Percentiles rank a stretch among this genome's conserved stretches.
Conservation (phyloP, 164 flowering plant genomes). For the Nymphaea thermarum region DNA sequence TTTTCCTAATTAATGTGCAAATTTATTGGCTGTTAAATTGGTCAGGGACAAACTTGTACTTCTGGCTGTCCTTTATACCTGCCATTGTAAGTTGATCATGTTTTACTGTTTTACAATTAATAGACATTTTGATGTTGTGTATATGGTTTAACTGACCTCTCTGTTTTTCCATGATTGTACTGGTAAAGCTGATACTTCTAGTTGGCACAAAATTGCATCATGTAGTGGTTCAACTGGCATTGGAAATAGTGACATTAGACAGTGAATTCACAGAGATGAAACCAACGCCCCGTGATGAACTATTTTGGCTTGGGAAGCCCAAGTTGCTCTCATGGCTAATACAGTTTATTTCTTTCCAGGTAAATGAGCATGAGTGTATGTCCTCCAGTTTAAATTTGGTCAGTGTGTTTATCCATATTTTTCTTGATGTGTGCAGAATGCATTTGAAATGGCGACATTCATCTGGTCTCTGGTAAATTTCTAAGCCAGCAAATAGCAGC, state of each 20-base stretch:
- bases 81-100: constrained; percentile 39
- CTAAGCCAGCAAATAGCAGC: neutral
- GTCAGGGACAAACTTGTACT: constrained; percentile 67
- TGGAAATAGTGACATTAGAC: constrained; percentile 41
- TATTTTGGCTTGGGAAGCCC: constrained; percentile 90
- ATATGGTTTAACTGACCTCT: neutral
- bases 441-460: constrained; percentile 84
- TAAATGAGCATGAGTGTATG: constrained; percentile 7
- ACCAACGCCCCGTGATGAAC: constrained; percentile 68
- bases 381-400: neutral
- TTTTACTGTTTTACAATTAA: neutral
- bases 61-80: constrained; percentile 82
- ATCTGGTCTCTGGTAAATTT: constrained; percentile 80
- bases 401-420: neutral
- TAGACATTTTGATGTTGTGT: neutral
- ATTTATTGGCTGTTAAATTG: neutral
- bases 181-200: constrained; percentile 49
- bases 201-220: constrained; percentile 78
- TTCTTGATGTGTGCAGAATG: constrained; percentile 57
- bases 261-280: constrained; percentile 21
- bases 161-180: neutral
- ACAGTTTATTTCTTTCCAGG: constrained; percentile 76
- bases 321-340: constrained; percentile 48
- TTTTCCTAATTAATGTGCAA: neutral
- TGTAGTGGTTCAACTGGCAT: constrained; percentile 69